Evolutionary conservation across 164 flowering plant species (phyloP).

Genomic region (Magnolia officinalis): DNA sequence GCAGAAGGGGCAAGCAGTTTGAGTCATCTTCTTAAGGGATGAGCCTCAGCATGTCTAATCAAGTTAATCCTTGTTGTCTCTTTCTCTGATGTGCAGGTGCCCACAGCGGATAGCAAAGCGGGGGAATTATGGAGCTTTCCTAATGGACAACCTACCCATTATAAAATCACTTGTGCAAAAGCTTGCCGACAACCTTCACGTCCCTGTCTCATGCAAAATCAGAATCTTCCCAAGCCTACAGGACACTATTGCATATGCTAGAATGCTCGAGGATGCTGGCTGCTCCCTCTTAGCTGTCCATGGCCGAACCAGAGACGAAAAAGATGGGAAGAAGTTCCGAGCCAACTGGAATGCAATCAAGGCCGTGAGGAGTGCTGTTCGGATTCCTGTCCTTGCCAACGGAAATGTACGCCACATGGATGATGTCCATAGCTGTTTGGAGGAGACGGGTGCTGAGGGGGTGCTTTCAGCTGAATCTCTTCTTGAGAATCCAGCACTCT

Average conservation of each 20-base stretch:
- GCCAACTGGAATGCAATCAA: constrained; percentile 83
- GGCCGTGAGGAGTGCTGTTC: constrained; percentile 67
- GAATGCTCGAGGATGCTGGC: constrained; percentile 97
- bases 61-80: no score
- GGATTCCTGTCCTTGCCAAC: constrained; percentile 92
- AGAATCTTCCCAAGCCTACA: constrained; percentile 72
- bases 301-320: constrained; percentile 91
- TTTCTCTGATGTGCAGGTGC: constrained; percentile 47
- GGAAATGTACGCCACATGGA: constrained; percentile 86
- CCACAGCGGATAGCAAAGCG: constrained; percentile 95
- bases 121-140: constrained; percentile 91
- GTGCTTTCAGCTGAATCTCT: constrained; percentile 96
- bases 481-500: constrained; percentile 93
- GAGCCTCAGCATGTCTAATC: no score
- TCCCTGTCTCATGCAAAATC: constrained; percentile 97
- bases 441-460: constrained; percentile 82
- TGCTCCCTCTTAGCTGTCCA: constrained; percentile 94
- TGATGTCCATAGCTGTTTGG: constrained; percentile 63
- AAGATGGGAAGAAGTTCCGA: constrained; percentile 73
- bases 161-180: constrained; percentile 78
- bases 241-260: constrained; percentile 84
- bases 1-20: no score
- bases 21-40: no score
- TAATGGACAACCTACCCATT: constrained; percentile 92
- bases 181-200: constrained; percentile 55